A percentile compares a stretch with the other conserved stretches of the same genome.
These are phyloP conservation scores for Terana coerulea DNA, from an alignment of 768 basidiomycete genomes.

Conservation along the genomic window DNA sequence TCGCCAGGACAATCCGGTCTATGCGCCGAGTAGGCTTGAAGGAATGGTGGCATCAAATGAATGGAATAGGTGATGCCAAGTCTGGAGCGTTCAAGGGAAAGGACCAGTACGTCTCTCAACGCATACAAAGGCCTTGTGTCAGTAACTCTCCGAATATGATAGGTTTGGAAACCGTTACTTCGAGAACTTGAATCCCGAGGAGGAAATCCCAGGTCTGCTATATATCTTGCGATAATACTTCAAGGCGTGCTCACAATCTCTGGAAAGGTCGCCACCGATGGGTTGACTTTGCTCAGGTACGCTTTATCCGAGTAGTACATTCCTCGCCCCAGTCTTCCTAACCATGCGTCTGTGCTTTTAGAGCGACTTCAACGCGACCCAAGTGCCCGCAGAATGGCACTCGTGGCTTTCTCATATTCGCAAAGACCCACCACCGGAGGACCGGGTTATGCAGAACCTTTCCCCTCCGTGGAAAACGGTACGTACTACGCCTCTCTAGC, in stretches of 20 bases:
- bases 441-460: constrained; percentile 62
- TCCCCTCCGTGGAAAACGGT: constrained; percentile 85
- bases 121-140: not conserved
- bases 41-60: constrained; percentile 90
- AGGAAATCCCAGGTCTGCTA: constrained; percentile 82
- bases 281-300: constrained; percentile 89
- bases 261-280: constrained; percentile 86
- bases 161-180: constrained; percentile 95
- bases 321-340: not conserved
- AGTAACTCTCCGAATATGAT: not conserved
- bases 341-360: constrained; percentile 22
- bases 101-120: constrained; percentile 68
- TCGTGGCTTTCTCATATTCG: constrained; percentile 93
- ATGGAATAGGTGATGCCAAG: constrained; percentile 95
- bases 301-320: constrained; percentile 12
- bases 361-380: constrained; percentile 88
- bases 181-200: constrained; percentile 83
- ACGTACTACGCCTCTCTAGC: constrained; percentile 28
- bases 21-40: constrained; percentile 71
- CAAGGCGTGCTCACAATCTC: not conserved
- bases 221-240: not conserved
- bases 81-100: constrained; percentile 69
- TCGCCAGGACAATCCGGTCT: constrained; percentile 72
- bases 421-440: constrained; percentile 72
- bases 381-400: constrained; percentile 97